Conservation (phyloP, 345 rosid species). For the Streptanthus diversifolius region DNA sequence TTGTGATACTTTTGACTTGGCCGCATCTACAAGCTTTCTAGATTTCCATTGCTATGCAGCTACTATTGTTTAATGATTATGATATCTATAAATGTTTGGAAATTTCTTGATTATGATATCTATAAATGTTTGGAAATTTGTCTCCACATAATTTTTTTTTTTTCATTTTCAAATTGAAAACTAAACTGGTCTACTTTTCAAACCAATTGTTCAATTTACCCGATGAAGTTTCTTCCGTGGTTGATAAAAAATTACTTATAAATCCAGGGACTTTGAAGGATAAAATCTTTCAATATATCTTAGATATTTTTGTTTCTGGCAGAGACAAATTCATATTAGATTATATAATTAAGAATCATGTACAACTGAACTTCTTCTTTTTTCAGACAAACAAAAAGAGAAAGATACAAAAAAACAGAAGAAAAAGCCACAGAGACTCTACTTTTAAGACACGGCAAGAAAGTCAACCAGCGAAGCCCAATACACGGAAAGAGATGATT, state of each 20-base stretch:
- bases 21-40: neutral
- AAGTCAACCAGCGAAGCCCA: constrained; percentile 35
- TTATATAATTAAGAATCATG: neutral
- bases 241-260: neutral
- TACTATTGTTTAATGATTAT: neutral
- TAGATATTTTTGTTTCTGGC: neutral
- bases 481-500: constrained; percentile 25
- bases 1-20: constrained; percentile 10
- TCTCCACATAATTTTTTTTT: neutral
- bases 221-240: neutral
- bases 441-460: constrained; percentile 28
- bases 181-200: neutral
- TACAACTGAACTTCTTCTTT: neutral
- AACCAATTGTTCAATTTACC: neutral
- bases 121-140: neutral
- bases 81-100: neutral
- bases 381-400: neutral
- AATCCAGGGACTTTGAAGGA: neutral
- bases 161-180: neutral
- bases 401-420: neutral
- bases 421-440: constrained; percentile 25
- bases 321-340: neutral
- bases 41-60: neutral
- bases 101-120: neutral
- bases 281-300: neutral